Evolutionary conservation across 148 eudicot genomes (phyloP).

Genomic region (Polygonum aviculare): DNA sequence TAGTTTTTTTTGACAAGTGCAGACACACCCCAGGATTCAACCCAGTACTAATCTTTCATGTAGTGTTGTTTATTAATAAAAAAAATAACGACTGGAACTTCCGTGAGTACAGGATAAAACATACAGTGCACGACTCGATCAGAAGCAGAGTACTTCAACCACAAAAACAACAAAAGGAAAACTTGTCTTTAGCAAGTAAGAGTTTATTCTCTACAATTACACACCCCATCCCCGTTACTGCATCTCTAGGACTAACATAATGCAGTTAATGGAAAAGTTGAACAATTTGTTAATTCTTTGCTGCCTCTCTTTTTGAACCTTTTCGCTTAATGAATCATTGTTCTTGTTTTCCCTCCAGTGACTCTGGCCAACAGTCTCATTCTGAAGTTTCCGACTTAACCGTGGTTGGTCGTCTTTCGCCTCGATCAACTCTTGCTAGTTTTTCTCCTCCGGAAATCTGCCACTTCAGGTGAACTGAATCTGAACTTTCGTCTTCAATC

Average conservation of each 20-base stretch:
- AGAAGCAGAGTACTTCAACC: conserved; percentile 18
- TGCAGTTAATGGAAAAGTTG: neutral
- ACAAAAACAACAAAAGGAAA: conserved; percentile 23
- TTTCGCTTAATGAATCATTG: conserved; percentile 10
- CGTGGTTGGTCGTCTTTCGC: conserved; percentile 17
- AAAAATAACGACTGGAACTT: neutral
- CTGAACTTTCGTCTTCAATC: neutral
- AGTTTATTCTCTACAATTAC: neutral
- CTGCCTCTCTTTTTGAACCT: neutral
- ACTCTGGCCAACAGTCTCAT: conserved; percentile 22
- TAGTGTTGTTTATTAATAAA: neutral
- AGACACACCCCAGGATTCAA: neutral
- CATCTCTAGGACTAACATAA: neutral
- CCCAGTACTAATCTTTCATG: neutral
- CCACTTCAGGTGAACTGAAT: neutral
- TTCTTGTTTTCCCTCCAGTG: conserved; percentile 22
- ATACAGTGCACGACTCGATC: conserved; percentile 22
- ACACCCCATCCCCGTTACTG: neutral
- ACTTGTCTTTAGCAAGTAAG: conserved; percentile 38
- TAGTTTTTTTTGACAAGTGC: too few species aligned
- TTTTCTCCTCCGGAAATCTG: conserved; percentile 9
- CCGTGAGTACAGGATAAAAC: conserved; percentile 38
- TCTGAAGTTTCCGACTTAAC: conserved; percentile 22
- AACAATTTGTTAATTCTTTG: neutral
- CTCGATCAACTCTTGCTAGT: conserved; percentile 27